A percentile compares a stretch with the other conserved stretches of the same genome.
phyloP scores from a whole-genome alignment of 2,329 filamentous ascomycete species.

The Neofusicoccum parvum region DNA sequence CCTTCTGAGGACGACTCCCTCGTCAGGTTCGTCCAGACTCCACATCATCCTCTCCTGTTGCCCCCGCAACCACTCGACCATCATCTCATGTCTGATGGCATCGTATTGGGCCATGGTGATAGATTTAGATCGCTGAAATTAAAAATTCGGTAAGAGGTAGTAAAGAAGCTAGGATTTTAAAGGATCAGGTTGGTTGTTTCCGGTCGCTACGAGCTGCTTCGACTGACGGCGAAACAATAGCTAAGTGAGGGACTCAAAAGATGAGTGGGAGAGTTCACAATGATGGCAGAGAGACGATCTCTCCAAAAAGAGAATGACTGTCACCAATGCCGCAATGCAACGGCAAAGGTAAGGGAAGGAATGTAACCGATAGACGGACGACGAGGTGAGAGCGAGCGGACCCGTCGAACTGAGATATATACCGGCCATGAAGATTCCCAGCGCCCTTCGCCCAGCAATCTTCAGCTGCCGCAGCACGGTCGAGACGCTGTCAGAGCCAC shows the following conservation, averaged over 20 bases:
- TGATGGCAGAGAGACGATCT: neutral
- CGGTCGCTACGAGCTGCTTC: neutral
- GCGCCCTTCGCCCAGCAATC: neutral
- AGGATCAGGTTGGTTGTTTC: neutral
- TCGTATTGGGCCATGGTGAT: constrained; percentile 42
- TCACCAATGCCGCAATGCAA: neutral
- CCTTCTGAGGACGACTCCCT: constrained; percentile 74
- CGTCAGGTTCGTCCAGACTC: constrained; percentile 70
- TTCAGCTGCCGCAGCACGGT: neutral
- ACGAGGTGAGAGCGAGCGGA: neutral
- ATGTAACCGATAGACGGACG: neutral
- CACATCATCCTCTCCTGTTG: constrained; percentile 75
- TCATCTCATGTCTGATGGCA: constrained; percentile 78
- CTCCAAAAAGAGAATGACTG: neutral
- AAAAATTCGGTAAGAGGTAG: neutral
- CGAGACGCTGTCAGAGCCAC: neutral
- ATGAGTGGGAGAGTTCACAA: neutral
- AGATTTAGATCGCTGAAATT: neutral
- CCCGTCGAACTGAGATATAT: neutral
- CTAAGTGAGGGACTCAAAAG: neutral
- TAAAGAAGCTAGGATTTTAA: neutral
- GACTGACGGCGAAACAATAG: neutral
- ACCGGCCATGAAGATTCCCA: neutral
- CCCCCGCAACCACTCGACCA: constrained; percentile 82
- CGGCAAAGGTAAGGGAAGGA: neutral